Conservation (phyloP, 2,329 filamentous ascomycete genomes). For the Talaromyces sp. region DNA sequence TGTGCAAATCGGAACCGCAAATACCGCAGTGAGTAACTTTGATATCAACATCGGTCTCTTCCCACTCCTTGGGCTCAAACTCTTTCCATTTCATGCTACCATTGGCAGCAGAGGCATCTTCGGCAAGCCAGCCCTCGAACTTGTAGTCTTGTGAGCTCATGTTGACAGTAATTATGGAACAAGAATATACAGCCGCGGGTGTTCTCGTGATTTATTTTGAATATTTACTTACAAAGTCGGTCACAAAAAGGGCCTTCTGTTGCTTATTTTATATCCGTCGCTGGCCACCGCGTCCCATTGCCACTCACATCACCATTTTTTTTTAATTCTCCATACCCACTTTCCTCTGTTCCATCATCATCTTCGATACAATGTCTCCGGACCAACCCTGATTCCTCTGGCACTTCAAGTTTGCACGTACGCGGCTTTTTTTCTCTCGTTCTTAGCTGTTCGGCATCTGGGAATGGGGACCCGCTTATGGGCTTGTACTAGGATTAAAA, state of each 20-base stretch:
- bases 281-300: background rate
- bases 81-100: constrained; percentile 56
- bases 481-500: background rate
- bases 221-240: background rate
- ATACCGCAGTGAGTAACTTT: constrained; percentile 62
- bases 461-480: background rate
- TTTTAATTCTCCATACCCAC: background rate
- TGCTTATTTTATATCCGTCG: constrained; percentile 1
- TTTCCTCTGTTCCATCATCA: background rate
- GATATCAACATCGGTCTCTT: constrained; percentile 64
- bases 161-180: background rate
- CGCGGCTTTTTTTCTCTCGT: background rate
- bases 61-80: constrained; percentile 63
- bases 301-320: background rate
- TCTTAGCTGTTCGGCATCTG: background rate
- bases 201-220: background rate
- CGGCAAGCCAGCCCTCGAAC: constrained; percentile 12
- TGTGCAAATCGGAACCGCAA: constrained; percentile 61
- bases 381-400: background rate
- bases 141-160: constrained; percentile 14
- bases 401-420: background rate
- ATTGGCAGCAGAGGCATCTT: background rate
- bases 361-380: background rate
- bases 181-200: background rate
- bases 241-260: background rate